These are phyloP conservation scores for Zalaria obscura DNA, from an alignment of 2,329 filamentous ascomycete genomes.

Conservation along the genomic window DNA sequence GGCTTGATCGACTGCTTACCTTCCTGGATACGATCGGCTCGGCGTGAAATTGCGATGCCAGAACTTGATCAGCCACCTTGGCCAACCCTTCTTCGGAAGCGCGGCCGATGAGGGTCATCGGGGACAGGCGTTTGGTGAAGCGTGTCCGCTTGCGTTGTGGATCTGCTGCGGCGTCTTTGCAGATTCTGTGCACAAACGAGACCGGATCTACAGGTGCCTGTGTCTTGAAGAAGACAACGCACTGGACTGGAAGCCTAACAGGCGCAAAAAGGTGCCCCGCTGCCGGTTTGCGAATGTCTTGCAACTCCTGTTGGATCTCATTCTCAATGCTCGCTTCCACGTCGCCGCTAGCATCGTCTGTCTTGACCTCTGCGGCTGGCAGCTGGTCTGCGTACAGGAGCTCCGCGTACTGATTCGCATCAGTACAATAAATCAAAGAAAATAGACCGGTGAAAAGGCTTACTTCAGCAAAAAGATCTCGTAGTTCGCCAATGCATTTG, in stretches of 20 bases:
- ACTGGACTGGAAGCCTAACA: slow-evolving; percentile 41
- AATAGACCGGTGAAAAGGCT: neutral
- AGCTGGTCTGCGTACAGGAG: slow-evolving; percentile 1
- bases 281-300: slow-evolving; percentile 40
- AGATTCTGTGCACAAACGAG: slow-evolving; percentile 43
- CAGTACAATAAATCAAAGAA: neutral
- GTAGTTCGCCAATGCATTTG: slow-evolving; percentile 55
- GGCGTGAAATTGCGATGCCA: slow-evolving; percentile 49
- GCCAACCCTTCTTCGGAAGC: slow-evolving; percentile 56
- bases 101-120: slow-evolving; percentile 45
- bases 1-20: slow-evolving; percentile 21
- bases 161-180: slow-evolving; percentile 38
- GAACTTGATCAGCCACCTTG: slow-evolving; percentile 47
- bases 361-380: slow-evolving; percentile 17
- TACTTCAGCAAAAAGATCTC: slow-evolving; percentile 44
- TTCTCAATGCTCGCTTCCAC: slow-evolving; percentile 50
- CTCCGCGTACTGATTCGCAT: slow-evolving; percentile 1
- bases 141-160: slow-evolving; percentile 39
- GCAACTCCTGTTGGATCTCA: slow-evolving; percentile 59
- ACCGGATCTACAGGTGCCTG: slow-evolving; percentile 44
- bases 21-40: slow-evolving; percentile 34
- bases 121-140: slow-evolving; percentile 46
- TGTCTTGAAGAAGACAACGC: slow-evolving; percentile 45
- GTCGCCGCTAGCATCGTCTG: slow-evolving; percentile 24
- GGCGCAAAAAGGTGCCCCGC: slow-evolving; percentile 36